Evolutionary conservation across 805 yeast species (phyloP), one percentile per base, ranked within the genome.

Genomic region (Tetrapisispora taiwanensis): DNA sequence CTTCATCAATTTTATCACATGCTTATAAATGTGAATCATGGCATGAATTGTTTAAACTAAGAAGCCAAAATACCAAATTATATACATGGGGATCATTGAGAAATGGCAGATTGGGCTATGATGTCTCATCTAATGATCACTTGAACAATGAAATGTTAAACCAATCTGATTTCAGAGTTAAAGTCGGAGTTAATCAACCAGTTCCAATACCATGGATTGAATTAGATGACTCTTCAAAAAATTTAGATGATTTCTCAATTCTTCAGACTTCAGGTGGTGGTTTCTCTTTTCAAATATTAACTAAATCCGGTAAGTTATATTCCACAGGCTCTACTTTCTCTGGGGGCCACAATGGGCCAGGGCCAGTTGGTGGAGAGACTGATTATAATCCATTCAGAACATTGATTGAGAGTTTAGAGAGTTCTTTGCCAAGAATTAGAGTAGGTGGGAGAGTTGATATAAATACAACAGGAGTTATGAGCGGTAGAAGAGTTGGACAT

Each of bases 201-300:
- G 49, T 51, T 3, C 34, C 39, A 12, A 60, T 62, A n/a, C 66
- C 66, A 1, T 59, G 62, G 62, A 44, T 48, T 32, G 30, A 51
- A 3, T 6, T 26, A 1, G 45, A 49, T 2, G 46, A 48, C 1
- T n/a, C 20, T 9, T n/a, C 3, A 7, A 43, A 47, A 12, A 42
- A 39, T 30, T 26, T 38, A 2, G 54, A 54, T 22, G 54, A 52
- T 22, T 41, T 46, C 28, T 45, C 53, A 1, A 52, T 60, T 14
- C 47, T 50, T 15, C 59, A 56, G 50, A 64, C 81, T 1, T 66
- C 74, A 20, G 78, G 79, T 8, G 83, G 83, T 27, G 90, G 90
- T 1, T 81, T 71, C 53, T 72, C 79, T 4, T 76, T 79, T 48
- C 77, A 78, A 41, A 63, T 82, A 2, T 62, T 82, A 30, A 73